phyloP scores from a whole-genome alignment of 805 yeast species.

The Suhomyces tanzawaensis region DNA sequence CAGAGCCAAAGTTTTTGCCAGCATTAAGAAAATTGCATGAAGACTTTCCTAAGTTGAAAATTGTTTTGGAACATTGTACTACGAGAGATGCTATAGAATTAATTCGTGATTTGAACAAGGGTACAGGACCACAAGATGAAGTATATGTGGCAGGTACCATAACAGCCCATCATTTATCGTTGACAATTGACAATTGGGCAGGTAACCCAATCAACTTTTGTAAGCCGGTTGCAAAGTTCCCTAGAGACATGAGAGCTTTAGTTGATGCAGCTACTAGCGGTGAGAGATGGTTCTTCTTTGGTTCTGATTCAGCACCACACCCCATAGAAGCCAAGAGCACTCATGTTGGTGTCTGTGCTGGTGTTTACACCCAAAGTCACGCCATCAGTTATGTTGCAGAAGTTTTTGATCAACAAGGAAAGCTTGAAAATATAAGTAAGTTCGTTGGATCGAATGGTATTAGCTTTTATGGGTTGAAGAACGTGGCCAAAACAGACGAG shows the following conservation, averaged over 20 bases:
- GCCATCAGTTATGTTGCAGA: constrained; percentile 85
- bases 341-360: constrained; percentile 91
- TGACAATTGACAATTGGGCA: constrained; percentile 94
- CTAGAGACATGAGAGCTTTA: constrained; percentile 76
- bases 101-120: constrained; percentile 60
- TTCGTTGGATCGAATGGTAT: constrained; percentile 79
- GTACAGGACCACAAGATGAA: constrained; percentile 25
- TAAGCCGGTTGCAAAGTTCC: constrained; percentile 96
- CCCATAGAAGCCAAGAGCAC: constrained; percentile 75
- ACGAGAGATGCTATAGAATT: constrained; percentile 84
- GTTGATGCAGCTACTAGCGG: constrained; percentile 90
- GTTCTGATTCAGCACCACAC: constrained; percentile 98
- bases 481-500: constrained; percentile 37
- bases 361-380: constrained; percentile 87
- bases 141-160: constrained; percentile 84
- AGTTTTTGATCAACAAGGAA: constrained; percentile 66
- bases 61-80: constrained; percentile 93
- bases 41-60: constrained; percentile 83
- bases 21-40: constrained; percentile 73
- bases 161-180: constrained; percentile 89
- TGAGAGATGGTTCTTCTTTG: constrained; percentile 89
- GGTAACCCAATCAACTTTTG: constrained; percentile 94
- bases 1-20: constrained; percentile 90
- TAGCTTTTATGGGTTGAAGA: constrained; percentile 56
- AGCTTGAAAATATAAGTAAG: constrained; percentile 61